Evolutionary conservation across 1,139 yeast species (phyloP), one percentile per base, ranked within the genome.

Genomic region (Trichomonascaceae sp.): DNA sequence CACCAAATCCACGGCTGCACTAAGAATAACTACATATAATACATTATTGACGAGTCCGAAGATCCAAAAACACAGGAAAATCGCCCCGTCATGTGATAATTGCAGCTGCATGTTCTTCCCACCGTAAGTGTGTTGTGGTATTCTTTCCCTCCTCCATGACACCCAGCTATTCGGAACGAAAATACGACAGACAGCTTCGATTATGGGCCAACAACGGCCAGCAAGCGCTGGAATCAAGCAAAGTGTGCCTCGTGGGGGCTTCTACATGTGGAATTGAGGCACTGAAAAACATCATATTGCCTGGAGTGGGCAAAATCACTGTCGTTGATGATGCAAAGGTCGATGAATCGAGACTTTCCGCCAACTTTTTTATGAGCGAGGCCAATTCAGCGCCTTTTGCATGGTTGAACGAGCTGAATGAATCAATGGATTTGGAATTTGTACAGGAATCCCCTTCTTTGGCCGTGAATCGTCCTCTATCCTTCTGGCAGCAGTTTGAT

Each of bases 1-100:
- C 1, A 91, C 97, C 18, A 93, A 73, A 66, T 93, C 98, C 44
- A 87, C 81, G 2, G 98, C 98, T 0, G 98, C 96, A 0, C 96
- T 84, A 19, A 93, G 74, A 46, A 91, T 90, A 32, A 93, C 93
- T 50, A 91, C 98, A 71, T 91, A 93, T 1, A 91, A 78, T 6
- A 91, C 86, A 67, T 93, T 93, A 70, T 93, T 93, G 50, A 90
- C 74, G 18, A 91, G 77, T 0, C 98, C 99, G 70, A 91, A 88
- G 2, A 85, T 67, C 82, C 95, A 85, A 70, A 91, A 91, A 24
- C 64, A 54, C 17, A 51, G 45, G 48, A 60, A 61, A 12, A 58
- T 54, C 38, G 56, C 52, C 5, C 58, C 58, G 27, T 51, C 45
- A 6, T 32, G 38, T 3, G 58, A 51, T 18, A 56, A 22, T 4